Conservation (phyloP, 2,329 filamentous ascomycete species). For the Trichoderma polysporum region DNA sequence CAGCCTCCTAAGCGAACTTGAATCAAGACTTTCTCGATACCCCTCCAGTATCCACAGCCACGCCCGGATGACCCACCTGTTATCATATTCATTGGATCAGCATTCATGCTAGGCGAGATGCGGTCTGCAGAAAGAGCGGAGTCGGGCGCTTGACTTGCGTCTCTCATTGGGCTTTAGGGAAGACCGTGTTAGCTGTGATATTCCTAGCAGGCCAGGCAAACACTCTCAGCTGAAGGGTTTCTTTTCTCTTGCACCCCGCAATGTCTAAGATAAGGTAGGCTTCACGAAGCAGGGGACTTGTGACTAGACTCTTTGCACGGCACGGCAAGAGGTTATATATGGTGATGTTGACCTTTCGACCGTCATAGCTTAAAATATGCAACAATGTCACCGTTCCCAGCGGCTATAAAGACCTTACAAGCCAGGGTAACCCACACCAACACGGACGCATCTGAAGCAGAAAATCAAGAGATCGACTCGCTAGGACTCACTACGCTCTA, state of each 20-base stretch:
- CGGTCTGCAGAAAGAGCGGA: neutral
- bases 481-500: conserved; percentile 18
- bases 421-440: neutral
- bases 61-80: neutral
- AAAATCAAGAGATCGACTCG: neutral
- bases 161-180: neutral
- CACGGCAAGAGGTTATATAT: neutral
- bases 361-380: neutral
- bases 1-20: neutral
- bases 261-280: neutral
- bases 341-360: neutral
- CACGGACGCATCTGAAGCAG: neutral
- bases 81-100: neutral
- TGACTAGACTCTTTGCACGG: neutral
- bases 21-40: neutral
- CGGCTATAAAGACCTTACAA: neutral
- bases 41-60: neutral
- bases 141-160: neutral
- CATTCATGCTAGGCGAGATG: neutral
- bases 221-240: neutral
- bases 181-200: neutral
- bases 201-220: neutral
- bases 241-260: neutral
- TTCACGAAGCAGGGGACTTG: neutral
- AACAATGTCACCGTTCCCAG: conserved; percentile 1